Evolutionary conservation across 495 filamentous ascomycete genomes (phyloP), one percentile per base, ranked within the genome.

Genomic region (Terfezia boudieri): DNA sequence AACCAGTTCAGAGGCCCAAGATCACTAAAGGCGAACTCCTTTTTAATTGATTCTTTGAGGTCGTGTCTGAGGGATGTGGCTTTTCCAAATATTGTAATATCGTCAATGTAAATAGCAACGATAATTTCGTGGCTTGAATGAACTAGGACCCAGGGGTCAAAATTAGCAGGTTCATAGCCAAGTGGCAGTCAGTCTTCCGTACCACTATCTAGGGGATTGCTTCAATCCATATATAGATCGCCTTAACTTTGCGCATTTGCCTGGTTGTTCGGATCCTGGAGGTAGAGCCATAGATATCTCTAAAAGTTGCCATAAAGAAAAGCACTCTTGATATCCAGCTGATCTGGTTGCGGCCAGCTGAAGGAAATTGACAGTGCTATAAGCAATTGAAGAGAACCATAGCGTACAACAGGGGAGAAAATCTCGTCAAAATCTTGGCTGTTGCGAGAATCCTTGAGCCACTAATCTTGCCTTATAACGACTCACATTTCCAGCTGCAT

Each of bases 381-480:
- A 17, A 63, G 22, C 0, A 60, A 22, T 16, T 50, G 35, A 32
- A 59, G 32, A 49, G 56, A 46, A 35, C 48, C 51, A 9, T 49
- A 53, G 16, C 48, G 46, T 17, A 50, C 57, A 26, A 59, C 57
- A 11, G 61, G 54, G 14, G 57, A 56, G 52, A 66, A 67, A 2
- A 59, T 64, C n/a, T 66, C 58, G 16, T 57, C 51, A 50, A 57
- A 66, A 37, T 17, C 63, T 64, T 10, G 56, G 41, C 5, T 56
- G 38, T 56, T 67, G 59, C 5, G 55, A 48, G 22, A 56, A 64
- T 16, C 64, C 64, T 56, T 57, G 57, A 20, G 55, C 54, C 2
- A 66, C 59, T 17, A 60, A 32, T 37, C 57, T 16, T 9, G 61
- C 64, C 49, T 66, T 66, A 48, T 58, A 66, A 8, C 56, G 32